Base-by-base conservation (phyloP, 257 asterid genomes). In the Salvia splendens region DNA sequence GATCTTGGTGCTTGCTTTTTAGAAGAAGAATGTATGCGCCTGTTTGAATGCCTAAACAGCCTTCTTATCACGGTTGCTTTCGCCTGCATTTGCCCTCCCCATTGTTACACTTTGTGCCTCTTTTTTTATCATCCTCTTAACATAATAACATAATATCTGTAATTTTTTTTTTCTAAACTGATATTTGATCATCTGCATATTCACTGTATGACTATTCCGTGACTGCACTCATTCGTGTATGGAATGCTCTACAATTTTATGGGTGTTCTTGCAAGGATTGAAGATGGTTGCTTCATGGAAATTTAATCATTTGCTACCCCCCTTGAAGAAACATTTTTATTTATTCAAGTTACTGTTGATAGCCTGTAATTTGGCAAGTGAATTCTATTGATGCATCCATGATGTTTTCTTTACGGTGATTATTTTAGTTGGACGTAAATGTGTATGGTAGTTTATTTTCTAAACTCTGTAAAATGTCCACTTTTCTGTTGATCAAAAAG, bases 151-250 rank as follows among this genome's bases (percentile, higher is more conserved):
- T n/a, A n/a, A n/a, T n/a, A n/a, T n/a, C n/a, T n/a, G 0, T 14
- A 5, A 1, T 50, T 10, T 0, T 28, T 36, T 42, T 46, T 32
- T 49, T 24, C 30, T 24, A 2, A 3, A 7, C 62, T 16, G 24
- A 28, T 61, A 49, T 47, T 9, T 33, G 42, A 32, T 68, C 51
- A n/a, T 38, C 47, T 28, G 50, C 28, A 61, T 40, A 28, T 55
- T 57, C 9, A 5, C 40, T 15, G 20, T 10, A 54, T 17, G 14
- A 43, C n/a, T 56, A 8, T 10, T 57, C 15, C 38, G 43, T 55
- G 48, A 10, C 53, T 28, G 12, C 12, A 2, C 20, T 43, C 20
- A 24, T 24, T 24, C 24, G 9, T n/a, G 14, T 8, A 48, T 2
- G 1, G 2, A 33, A 33, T 49, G 45, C 12, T 11, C 9, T 20